Evolutionary conservation across 129 eudicot genomes (phyloP), one percentile per base, ranked within the genome.

Genomic region (Flaveria robusta): DNA sequence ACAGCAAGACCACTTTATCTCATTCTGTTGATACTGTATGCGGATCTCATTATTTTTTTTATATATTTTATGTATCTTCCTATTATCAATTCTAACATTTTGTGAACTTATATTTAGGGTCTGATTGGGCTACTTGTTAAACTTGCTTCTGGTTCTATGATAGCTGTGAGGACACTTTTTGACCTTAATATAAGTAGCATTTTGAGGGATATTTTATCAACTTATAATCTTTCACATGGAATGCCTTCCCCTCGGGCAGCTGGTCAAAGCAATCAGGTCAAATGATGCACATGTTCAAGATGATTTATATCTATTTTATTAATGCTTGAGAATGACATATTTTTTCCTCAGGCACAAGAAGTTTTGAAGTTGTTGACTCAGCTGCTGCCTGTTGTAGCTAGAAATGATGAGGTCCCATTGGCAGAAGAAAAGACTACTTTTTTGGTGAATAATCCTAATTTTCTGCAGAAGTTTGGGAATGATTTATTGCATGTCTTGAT

Each of bases 321-420:
- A 0, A 47, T 64, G 24, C 41, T 59, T 78, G 64, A 15, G 23
- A 71, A 23, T 78, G 77, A 78, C 54, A 37, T 60, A 5, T 15
- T 55, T 77, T 43, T 41, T 66, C 41, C 9, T 54, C 86, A 93
- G 97, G 85, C 87, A 64, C 85, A 82, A 84, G 97, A 89, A 85
- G 91, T 89, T 77, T 74, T 94, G 80, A 94, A 89, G 86, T 83
- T 94, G 84, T 84, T 94, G 83, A 87, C 86, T 83, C 94, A 81
- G 78, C 97, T 91, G 67, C 92, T 94, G 72, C 97, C 97, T 52
- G 81, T 80, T 54, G 77, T 82, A 77, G 63, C 81, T 50, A 64
- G 86, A 78, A 87, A 91, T 77, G 70, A 77, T 24, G 86, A 81
- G 13, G 76, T 56, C 46, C 83, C 74, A 46, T 69, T 81, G 19